phyloP scores from a whole-genome alignment of 75 land plant genomes.

The Chamaecyparis obtusa region DNA sequence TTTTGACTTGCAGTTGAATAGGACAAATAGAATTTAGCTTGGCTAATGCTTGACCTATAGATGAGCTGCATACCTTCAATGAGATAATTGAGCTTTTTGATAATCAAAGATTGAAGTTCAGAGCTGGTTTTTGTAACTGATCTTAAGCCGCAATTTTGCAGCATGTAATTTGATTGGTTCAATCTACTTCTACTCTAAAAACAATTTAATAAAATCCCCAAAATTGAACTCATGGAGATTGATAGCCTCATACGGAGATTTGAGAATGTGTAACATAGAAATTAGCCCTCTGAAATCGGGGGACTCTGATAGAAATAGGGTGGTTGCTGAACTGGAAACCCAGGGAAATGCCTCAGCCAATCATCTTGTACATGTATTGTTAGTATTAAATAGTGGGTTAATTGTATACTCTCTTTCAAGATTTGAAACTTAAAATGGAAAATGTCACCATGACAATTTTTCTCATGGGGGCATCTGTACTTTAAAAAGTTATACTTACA shows the following conservation, averaged over 20 bases:
- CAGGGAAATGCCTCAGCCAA: neutral
- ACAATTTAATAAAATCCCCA: neutral
- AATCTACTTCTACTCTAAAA: neutral
- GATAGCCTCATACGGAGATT: neutral
- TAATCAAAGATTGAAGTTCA: conserved; percentile 2
- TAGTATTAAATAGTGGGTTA: neutral
- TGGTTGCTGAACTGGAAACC: neutral
- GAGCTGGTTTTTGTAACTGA: conserved; percentile 5
- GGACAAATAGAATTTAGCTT: conserved; percentile 8
- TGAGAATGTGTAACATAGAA: conserved; percentile 3
- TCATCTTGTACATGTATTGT: conserved; percentile 3
- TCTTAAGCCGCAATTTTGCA: conserved; percentile 6
- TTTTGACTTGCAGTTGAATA: neutral
- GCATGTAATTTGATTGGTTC: conserved; percentile 7
- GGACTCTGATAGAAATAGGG: neutral
- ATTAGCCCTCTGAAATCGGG: neutral
- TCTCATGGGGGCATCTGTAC: conserved; percentile 5
- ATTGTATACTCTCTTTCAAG: neutral
- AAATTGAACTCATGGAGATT: neutral
- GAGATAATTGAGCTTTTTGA: conserved; percentile 1
- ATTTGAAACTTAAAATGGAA: neutral
- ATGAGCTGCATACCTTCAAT: conserved; percentile 1
- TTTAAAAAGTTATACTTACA: neutral
- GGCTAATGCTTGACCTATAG: conserved; percentile 1
- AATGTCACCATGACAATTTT: neutral